Base-by-base conservation (phyloP, 2,329 filamentous ascomycete species). In the Neonectria faginata region DNA sequence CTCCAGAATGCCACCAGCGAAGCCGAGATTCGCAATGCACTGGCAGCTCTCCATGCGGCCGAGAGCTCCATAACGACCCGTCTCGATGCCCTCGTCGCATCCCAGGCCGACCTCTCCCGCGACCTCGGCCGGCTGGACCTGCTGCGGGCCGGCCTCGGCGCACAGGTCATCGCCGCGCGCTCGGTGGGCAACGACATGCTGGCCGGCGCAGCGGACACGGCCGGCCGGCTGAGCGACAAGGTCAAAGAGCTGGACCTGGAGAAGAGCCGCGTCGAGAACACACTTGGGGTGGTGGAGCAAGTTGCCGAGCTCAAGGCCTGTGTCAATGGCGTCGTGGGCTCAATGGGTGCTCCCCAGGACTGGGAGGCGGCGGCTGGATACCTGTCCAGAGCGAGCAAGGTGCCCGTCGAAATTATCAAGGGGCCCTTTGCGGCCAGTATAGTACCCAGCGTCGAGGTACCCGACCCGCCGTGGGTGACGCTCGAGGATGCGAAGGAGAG, bases 361-460 rank as follows among this genome's bases (percentile, higher is more conserved):
- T 99, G 96, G 96, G 96, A 99, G 79, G 96, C 93, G 3, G 96
- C 96, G 3, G 96, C 96, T 2, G 92, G 88, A 51, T 98, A 98
- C 78, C 86, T 99, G 63, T 89, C 92, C 67, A 88, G 95, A 48
- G 94, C 96, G 7, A 89, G 89, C 65, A 89, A 91, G 70, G 89
- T 99, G 12, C 94, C 95, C 0, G 86, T 89, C 55, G 85, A 91
- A 1, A 95, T 99, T 55, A 85, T 94, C 55, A 87, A 91, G 70
- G 93, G 96, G 27, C 87, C 89, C 16, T 99, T 99, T 76, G 95
- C 96, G 0, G 91, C 94, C 39, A 89, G 93, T 68, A 95, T 97
- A 76, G 96, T 99, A 9, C 96, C 96, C 0, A 98, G 93, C 2
- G 92, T 97, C 6, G 96, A 99, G 81, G 94, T 98, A 14, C 96